phyloP scores from a whole-genome alignment of 1,139 yeast genomes.

The Arxiozyma slooffiae region DNA sequence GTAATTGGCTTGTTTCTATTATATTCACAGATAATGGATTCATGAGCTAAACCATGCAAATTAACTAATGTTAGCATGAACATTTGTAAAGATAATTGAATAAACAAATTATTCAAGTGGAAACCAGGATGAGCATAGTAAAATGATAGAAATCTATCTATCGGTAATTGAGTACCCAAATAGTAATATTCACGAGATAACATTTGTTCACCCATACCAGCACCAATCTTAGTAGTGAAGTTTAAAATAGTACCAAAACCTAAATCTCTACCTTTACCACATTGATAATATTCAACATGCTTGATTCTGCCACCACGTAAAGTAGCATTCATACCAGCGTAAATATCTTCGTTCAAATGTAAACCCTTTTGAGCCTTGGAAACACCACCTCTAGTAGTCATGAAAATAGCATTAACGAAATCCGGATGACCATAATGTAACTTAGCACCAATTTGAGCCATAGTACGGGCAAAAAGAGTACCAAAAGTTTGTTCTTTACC shows the following conservation, averaged over 20 bases:
- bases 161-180: slow-evolving; percentile 91
- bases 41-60: slow-evolving; percentile 85
- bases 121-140: slow-evolving; percentile 99
- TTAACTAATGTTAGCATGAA: slow-evolving; percentile 88
- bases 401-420: slow-evolving; percentile 86
- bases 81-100: slow-evolving; percentile 86
- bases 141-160: slow-evolving; percentile 94
- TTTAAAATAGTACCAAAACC: slow-evolving; percentile 98
- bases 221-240: slow-evolving; percentile 98
- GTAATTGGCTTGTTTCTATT: slow-evolving; percentile 77
- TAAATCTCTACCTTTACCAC: slow-evolving; percentile 99
- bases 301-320: slow-evolving; percentile 98
- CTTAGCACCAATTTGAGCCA: slow-evolving; percentile 98
- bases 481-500: slow-evolving; percentile 99
- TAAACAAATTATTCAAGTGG: slow-evolving; percentile 93
- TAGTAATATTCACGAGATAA: slow-evolving; percentile 95
- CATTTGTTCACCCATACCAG: slow-evolving; percentile 99
- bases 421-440: slow-evolving; percentile 99
- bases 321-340: slow-evolving; percentile 97
- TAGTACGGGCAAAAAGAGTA: slow-evolving; percentile 92
- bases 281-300: slow-evolving; percentile 98
- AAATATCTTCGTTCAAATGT: slow-evolving; percentile 97
- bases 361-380: slow-evolving; percentile 98
- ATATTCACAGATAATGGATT: slow-evolving; percentile 76
- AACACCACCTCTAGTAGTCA: slow-evolving; percentile 99